Conservation (phyloP, 2,329 filamentous ascomycete species). For the Diaporthe citriasiana region DNA sequence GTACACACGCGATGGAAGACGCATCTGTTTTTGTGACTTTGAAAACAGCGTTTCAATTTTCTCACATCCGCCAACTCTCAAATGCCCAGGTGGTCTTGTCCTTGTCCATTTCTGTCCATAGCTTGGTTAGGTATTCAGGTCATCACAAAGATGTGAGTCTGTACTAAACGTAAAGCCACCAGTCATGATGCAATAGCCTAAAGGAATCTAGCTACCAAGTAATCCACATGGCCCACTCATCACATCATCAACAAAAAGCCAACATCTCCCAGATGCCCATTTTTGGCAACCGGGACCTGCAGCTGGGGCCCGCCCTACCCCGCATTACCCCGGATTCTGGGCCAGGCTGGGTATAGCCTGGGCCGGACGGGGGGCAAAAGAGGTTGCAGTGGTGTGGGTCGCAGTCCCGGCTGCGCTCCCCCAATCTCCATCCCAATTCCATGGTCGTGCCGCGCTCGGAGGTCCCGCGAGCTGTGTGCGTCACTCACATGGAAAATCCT, state of each 20-base stretch:
- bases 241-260: background rate
- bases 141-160: background rate
- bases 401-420: background rate
- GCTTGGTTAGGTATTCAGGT: background rate
- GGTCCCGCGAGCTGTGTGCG: slow-evolving; percentile 12
- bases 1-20: too few relatives aligned
- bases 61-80: too few relatives aligned
- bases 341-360: background rate
- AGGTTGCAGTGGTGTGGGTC: slow-evolving; percentile 22
- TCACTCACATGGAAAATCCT: slow-evolving; percentile 41
- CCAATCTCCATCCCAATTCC: background rate
- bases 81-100: background rate
- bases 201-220: background rate
- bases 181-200: background rate
- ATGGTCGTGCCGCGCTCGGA: slow-evolving; percentile 18
- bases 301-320: slow-evolving; percentile 20
- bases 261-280: background rate
- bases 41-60: too few relatives aligned
- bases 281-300: slow-evolving; percentile 20
- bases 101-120: background rate
- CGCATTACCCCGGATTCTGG: slow-evolving; percentile 37
- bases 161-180: background rate
- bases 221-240: background rate
- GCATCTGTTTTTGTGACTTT: too few relatives aligned
- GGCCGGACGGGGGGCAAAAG: background rate